Conservation (phyloP, 805 yeast genomes). For the Hagleromyces aurorensis region DNA sequence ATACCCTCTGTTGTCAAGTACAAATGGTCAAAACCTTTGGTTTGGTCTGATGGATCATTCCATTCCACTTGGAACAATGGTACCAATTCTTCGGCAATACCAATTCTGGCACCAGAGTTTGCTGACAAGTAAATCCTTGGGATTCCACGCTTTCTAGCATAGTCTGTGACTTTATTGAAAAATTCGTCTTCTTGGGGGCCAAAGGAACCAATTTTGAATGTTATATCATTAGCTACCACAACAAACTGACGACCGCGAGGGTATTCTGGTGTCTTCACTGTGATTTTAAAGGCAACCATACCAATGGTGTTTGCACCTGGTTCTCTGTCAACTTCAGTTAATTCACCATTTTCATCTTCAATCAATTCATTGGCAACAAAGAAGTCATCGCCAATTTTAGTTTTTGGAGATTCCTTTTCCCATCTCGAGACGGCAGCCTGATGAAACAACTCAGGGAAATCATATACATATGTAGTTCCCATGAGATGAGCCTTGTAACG, state of each 20-base stretch:
- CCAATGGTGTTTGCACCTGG: slow-evolving; percentile 95
- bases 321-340: slow-evolving; percentile 87
- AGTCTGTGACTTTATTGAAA: slow-evolving; percentile 87
- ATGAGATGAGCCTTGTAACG: slow-evolving; percentile 96
- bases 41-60: slow-evolving; percentile 68
- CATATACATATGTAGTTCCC: slow-evolving; percentile 98
- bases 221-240: slow-evolving; percentile 93
- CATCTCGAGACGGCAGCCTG: slow-evolving; percentile 84
- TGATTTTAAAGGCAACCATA: slow-evolving; percentile 93
- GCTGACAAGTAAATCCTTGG: slow-evolving; percentile 96
- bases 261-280: slow-evolving; percentile 92
- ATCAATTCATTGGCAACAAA: slow-evolving; percentile 79
- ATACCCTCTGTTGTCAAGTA: slow-evolving; percentile 68
- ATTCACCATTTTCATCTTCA: slow-evolving; percentile 63
- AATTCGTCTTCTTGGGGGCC: slow-evolving; percentile 94
- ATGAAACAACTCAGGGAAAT: slow-evolving; percentile 97
- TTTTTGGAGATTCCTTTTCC: slow-evolving; percentile 53
- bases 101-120: slow-evolving; percentile 98
- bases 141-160: slow-evolving; percentile 82
- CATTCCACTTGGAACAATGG: slow-evolving; percentile 88
- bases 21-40: slow-evolving; percentile 84
- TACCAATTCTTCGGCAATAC: slow-evolving; percentile 92
- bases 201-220: slow-evolving; percentile 96
- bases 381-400: slow-evolving; percentile 53
- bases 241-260: slow-evolving; percentile 93